phyloP scores from a whole-genome alignment of 805 yeast species.

The Saccharomyces kudriavzevii region DNA sequence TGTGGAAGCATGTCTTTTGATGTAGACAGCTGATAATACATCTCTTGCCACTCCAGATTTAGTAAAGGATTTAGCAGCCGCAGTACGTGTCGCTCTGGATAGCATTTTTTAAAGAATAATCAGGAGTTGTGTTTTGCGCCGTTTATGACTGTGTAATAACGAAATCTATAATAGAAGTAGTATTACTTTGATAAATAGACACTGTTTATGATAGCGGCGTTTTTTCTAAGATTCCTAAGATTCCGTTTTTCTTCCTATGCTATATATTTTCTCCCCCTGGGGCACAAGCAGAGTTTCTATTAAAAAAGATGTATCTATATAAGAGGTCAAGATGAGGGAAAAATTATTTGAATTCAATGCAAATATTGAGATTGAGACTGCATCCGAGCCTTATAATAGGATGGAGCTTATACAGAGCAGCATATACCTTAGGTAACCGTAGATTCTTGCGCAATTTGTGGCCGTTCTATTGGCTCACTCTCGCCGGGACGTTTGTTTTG shows the following conservation, averaged over 20 bases:
- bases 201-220: background rate
- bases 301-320: background rate
- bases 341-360: background rate
- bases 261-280: background rate
- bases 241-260: background rate
- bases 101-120: background rate
- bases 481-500: background rate
- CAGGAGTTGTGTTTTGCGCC: background rate
- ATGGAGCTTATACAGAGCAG: background rate
- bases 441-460: background rate
- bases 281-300: background rate
- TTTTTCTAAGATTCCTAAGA: too few species aligned
- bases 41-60: background rate
- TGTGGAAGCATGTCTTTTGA: conserved; percentile 11
- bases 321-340: background rate
- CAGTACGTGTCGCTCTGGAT: background rate
- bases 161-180: background rate
- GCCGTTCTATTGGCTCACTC: background rate
- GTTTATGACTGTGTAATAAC: background rate
- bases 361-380: background rate
- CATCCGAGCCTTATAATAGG: background rate
- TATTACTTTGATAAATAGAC: background rate
- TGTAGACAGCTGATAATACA: conserved; percentile 1
- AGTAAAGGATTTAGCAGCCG: background rate
- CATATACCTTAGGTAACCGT: background rate